phyloP scores from a whole-genome alignment of 352 stramenopile genomes.

The Globisporangium polare region DNA sequence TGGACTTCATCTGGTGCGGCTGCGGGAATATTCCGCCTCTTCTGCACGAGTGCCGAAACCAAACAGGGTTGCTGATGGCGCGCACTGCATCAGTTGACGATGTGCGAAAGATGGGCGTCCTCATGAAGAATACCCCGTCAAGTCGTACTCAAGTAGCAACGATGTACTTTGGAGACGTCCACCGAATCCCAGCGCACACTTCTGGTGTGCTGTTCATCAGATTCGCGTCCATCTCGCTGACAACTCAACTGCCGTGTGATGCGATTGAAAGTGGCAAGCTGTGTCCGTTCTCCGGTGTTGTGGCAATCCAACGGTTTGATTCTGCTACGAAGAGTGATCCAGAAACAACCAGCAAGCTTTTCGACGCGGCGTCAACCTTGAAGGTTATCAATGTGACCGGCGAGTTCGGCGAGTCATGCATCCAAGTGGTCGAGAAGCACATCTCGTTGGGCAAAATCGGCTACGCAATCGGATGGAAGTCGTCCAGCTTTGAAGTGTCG shows the following conservation, averaged over 20 bases:
- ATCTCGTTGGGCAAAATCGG: slow-evolving; percentile 80
- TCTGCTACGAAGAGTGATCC: background rate
- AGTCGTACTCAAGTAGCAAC: slow-evolving; percentile 11
- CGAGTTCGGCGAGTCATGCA: slow-evolving; percentile 55
- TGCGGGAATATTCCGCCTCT: slow-evolving; percentile 8
- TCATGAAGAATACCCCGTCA: slow-evolving; percentile 1
- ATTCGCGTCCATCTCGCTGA: slow-evolving; percentile 68
- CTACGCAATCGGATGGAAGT: slow-evolving; percentile 73
- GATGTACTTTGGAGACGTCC: slow-evolving; percentile 54
- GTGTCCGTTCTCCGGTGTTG: slow-evolving; percentile 53
- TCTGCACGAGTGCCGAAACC: slow-evolving; percentile 8
- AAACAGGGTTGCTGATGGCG: slow-evolving; percentile 19
- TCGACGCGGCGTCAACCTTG: slow-evolving; percentile 53
- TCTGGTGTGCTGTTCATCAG: slow-evolving; percentile 54
- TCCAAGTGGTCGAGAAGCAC: slow-evolving; percentile 47
- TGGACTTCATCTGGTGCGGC: slow-evolving; percentile 55
- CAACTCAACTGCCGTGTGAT: slow-evolving; percentile 40
- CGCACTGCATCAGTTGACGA: slow-evolving; percentile 26
- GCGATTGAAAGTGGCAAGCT: slow-evolving; percentile 57
- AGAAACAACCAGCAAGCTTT: slow-evolving; percentile 9
- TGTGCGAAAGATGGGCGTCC: slow-evolving; percentile 21
- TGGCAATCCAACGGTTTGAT: slow-evolving; percentile 75
- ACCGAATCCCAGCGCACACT: slow-evolving; percentile 37
- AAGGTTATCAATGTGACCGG: slow-evolving; percentile 59
- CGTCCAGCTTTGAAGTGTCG: slow-evolving; percentile 55